Base-by-base conservation (phyloP, 306 rosid genomes). In the Prunus mongolica region DNA sequence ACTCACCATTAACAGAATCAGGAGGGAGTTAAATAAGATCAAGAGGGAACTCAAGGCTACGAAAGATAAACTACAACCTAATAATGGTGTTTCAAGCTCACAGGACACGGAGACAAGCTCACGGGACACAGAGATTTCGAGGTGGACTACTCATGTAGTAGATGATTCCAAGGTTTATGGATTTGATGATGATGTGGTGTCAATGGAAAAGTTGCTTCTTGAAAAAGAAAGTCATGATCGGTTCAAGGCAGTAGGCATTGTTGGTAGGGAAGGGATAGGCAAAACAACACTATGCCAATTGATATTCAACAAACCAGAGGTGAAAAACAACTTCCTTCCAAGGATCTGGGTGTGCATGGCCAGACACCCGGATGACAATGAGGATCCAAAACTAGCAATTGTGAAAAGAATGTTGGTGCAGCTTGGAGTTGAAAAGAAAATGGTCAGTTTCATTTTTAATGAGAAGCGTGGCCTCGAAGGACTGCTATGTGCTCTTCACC, bases 301-400 rank as follows among this genome's bases (percentile, higher is more conserved):
- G 3, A 22, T 80, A 13, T 80, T 80, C 30, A 52, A 67, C 30
- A 45, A 16, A 41, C 19, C 25, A 15, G 71, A 80, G 66, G 83
- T 80, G 71, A 68, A 49, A 56, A 24, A 22, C 18, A 15, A 34
- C 6, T 79, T 73, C 75, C 50, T 45, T 3, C 83, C 78, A 8
- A 79, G 83, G 78, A 73, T 73, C 61, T 79, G 83, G 83, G 78
- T 79, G 10, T 73, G 74, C 63, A 67, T 47, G 75, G 70, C 83
- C 49, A 47, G 32, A 67, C 20, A 20, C 2, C 50, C 12, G 8
- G 44, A 25, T 1, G 77, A 28, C 10, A 28, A 32, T 28, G 11
- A 28, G 20, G 51, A 15, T 72, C 46, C 22, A 2, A 30, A 60
- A 18, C 4, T 15, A 56, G 75, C 67, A 22, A 20, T 79, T 38